Evolutionary conservation across 1,284 basidiomycete species (phyloP).

Genomic region (Puccinia hordei): DNA sequence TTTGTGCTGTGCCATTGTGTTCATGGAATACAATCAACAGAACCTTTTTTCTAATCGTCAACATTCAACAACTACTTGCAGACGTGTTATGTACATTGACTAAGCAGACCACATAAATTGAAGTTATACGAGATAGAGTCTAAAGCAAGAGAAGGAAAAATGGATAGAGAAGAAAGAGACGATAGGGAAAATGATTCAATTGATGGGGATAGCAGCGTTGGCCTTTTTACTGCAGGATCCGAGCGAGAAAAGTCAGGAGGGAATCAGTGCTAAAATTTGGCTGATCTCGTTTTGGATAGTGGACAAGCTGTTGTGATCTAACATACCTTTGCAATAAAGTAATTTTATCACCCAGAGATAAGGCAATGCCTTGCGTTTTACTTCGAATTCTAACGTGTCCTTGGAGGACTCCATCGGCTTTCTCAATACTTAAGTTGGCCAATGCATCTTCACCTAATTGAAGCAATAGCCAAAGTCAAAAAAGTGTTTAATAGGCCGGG

Average conservation of each 20-base stretch:
- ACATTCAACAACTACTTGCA: neutral
- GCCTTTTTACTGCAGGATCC: neutral
- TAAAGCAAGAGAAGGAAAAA: constrained; percentile 5
- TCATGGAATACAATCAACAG: neutral
- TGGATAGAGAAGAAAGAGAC: neutral
- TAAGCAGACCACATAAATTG: neutral
- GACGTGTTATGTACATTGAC: neutral
- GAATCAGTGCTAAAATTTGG: neutral
- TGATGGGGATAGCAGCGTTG: neutral
- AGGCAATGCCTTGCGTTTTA: constrained; percentile 92
- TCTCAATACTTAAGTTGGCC: constrained; percentile 92
- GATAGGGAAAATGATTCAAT: neutral
- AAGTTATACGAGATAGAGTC: neutral
- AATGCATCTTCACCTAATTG: constrained; percentile 76
- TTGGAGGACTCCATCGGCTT: constrained; percentile 79
- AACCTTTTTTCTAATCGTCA: neutral
- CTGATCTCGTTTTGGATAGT: neutral
- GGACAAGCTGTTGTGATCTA: neutral
- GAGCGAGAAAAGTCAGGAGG: neutral
- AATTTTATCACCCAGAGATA: constrained; percentile 88
- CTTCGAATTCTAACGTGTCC: constrained; percentile 90
- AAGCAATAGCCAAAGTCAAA: neutral
- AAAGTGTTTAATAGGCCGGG: neutral
- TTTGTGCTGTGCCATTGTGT: too few relatives aligned
- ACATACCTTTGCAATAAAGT: constrained; percentile 53